A percentile compares a stretch with the other conserved stretches of the same genome.
Conservation (phyloP, 176 grass and related monocot species). For the Rhynchospora breviuscula region DNA sequence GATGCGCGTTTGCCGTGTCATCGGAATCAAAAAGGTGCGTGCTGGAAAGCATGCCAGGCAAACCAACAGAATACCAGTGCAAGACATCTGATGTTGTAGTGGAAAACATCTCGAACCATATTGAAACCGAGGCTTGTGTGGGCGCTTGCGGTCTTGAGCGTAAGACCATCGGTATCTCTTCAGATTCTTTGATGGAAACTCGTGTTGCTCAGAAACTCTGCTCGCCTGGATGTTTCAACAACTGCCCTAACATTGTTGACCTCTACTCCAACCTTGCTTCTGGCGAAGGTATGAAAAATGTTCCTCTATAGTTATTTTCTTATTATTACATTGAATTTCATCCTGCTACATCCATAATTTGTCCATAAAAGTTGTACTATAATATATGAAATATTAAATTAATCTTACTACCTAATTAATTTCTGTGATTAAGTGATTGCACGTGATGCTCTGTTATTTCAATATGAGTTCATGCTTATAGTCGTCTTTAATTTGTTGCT, state of each 20-base stretch:
- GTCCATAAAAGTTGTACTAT: neutral
- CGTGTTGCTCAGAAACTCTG: constrained; percentile 36
- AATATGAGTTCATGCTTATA: neutral
- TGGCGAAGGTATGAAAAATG: constrained; percentile 40
- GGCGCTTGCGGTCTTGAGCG: constrained; percentile 56
- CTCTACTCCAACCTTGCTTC: constrained; percentile 76
- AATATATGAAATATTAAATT: neutral
- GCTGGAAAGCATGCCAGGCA: constrained; percentile 48
- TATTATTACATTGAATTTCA: neutral
- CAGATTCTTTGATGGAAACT: constrained; percentile 57
- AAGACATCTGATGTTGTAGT: constrained; percentile 61
- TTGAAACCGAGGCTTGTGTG: constrained; percentile 35
- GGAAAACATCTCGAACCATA: constrained; percentile 25
- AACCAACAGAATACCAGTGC: constrained; percentile 47
- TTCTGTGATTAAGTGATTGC: too few species aligned
- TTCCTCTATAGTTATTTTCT: neutral
- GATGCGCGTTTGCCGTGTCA: constrained; percentile 68
- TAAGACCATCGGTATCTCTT: constrained; percentile 59
- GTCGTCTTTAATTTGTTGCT: neutral
- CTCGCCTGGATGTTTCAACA: constrained; percentile 37
- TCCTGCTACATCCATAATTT: neutral
- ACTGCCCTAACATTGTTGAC: constrained; percentile 75
- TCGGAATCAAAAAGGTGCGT: constrained; percentile 56
- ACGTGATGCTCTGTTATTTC: neutral
- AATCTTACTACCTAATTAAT: neutral